Base-by-base conservation (phyloP, 805 yeast species). In the Starmerella vitae region DNA sequence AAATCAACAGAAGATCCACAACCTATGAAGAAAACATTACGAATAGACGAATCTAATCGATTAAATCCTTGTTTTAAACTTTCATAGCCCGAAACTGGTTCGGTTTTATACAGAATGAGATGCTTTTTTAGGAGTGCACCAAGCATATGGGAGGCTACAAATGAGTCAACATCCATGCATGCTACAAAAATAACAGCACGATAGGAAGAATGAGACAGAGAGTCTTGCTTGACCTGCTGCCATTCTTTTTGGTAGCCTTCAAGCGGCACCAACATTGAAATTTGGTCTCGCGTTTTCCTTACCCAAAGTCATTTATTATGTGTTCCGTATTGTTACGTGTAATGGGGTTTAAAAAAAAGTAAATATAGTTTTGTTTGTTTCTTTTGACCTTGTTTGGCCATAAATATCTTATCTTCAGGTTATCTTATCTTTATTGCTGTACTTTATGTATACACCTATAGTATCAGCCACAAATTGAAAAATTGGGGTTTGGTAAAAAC, bases 1-100 rank as follows among this genome's bases (percentile, higher is more conserved):
- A 91, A 53, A 57, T 91, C 96, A 9, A 86, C 72, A 72, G 80
- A 74, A 3, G 93, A 93, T 12, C 98, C 98, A 61, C 95, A 91
- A 0, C 98, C 98, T 0, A 91, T 62, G 30, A 86, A 64, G 4
- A 91, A 58, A 15, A 88, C 79, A 51, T 78, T 84, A 4, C 75
- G 63, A 6, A 91, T 74, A 37, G 83, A 88, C 5, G 62, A 68
- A 54, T 86, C 96, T 31, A 91, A 61, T 39, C 68, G 68, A 4
- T 48, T 40, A 52, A 72, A 86, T 54, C 78, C 82, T 19, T 53
- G 55, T 46, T 72, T 41, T 45, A 93, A 62, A 49, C 85, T 95
- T 9, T 76, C 61, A 54, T 84, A 88, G 1, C 99, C 99, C 15
- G 83, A 85, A 9, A 91, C 88, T 0, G 99, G 98, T 9, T 84